Evolutionary conservation across 208 protist genomes (phyloP).

Genomic region (Trypanosomatidae sp.): DNA sequence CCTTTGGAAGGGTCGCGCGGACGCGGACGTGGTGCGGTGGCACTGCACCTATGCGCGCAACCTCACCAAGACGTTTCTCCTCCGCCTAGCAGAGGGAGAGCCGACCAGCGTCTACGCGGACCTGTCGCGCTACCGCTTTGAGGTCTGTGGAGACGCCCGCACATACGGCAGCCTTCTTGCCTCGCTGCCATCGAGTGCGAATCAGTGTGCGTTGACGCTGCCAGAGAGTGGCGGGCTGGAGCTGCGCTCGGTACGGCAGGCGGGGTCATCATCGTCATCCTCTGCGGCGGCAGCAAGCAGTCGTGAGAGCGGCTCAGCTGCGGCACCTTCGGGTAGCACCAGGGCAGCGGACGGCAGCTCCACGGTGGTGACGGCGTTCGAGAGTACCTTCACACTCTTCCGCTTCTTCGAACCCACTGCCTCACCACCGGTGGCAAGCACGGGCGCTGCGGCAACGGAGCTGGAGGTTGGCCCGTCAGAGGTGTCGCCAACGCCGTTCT

Average conservation of each 20-base stretch:
- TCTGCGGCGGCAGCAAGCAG: conserved; percentile 8
- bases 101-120: conserved; percentile 25
- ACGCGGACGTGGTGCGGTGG: conserved; percentile 40
- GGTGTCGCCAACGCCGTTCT: conserved; percentile 6
- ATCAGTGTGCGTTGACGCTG: conserved; percentile 36
- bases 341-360: conserved; percentile 7
- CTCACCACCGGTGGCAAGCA: neutral
- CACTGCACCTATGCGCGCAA: conserved; percentile 32
- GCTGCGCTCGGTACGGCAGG: conserved; percentile 32
- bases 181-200: conserved; percentile 34
- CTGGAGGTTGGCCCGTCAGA: neutral
- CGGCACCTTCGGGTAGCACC: conserved; percentile 3
- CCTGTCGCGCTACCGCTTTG: conserved; percentile 38
- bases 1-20: neutral
- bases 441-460: neutral
- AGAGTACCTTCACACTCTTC: conserved; percentile 21
- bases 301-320: neutral
- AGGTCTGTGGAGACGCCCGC: conserved; percentile 37
- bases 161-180: conserved; percentile 41
- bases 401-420: conserved; percentile 16
- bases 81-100: conserved; percentile 40
- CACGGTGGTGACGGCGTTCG: conserved; percentile 32
- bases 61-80: conserved; percentile 43
- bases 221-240: conserved; percentile 33
- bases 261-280: neutral